Evolutionary conservation across 2,329 filamentous ascomycete genomes (phyloP).

Genomic region (Bipolaris gigantea): DNA sequence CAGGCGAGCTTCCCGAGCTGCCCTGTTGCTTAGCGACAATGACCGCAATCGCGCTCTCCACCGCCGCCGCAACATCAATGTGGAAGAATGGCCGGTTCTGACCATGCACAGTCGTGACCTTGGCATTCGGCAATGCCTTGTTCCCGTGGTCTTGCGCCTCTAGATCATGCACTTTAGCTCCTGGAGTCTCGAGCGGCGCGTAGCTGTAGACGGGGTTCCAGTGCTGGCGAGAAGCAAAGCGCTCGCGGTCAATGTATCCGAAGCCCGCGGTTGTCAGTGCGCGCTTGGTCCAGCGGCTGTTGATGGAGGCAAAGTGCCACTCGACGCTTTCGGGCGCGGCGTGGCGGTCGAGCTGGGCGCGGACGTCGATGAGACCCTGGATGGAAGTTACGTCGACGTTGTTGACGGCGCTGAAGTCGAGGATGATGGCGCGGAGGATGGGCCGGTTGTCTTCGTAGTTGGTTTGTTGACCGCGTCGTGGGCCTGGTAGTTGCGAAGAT

Average conservation of each 20-base stretch:
- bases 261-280: constrained; percentile 86
- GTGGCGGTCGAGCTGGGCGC: constrained; percentile 89
- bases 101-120: constrained; percentile 74
- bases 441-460: constrained; percentile 59
- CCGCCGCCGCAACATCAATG: constrained; percentile 82
- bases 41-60: constrained; percentile 85
- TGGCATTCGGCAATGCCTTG: constrained; percentile 33
- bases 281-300: constrained; percentile 90
- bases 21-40: constrained; percentile 54
- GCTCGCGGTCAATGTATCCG: constrained; percentile 64
- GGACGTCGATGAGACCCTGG: constrained; percentile 89
- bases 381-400: constrained; percentile 92
- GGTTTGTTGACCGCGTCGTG: constrained; percentile 58
- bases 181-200: constrained; percentile 77
- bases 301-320: constrained; percentile 95
- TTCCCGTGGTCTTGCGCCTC: constrained; percentile 29
- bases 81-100: constrained; percentile 92
- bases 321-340: constrained; percentile 79
- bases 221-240: constrained; percentile 53
- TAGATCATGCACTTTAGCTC: constrained; percentile 59
- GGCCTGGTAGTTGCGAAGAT: constrained; percentile 35
- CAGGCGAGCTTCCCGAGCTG: constrained; percentile 21
- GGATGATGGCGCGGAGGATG: constrained; percentile 81
- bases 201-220: constrained; percentile 98
- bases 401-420: constrained; percentile 93